phyloP scores from a whole-genome alignment of 2,329 filamentous ascomycete genomes.

The Teratosphaeria zuluensis region DNA sequence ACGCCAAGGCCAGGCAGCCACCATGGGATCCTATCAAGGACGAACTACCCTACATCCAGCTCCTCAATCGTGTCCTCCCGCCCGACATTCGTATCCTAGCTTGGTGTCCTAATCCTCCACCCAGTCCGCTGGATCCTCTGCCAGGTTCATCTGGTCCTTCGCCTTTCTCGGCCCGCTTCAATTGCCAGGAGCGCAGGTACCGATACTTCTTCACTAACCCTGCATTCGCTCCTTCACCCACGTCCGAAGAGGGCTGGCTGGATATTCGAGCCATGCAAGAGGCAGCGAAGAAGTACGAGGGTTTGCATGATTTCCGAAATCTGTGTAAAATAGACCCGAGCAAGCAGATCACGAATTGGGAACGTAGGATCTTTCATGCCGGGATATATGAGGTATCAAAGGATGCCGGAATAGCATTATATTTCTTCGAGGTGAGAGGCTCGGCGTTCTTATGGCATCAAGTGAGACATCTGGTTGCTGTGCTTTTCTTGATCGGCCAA shows the following conservation, averaged over 20 bases:
- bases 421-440: slow-evolving; percentile 79
- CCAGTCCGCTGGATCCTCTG: background rate
- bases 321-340: slow-evolving; percentile 87
- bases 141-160: slow-evolving; percentile 18
- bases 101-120: slow-evolving; percentile 77
- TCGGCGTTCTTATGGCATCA: slow-evolving; percentile 97
- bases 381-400: slow-evolving; percentile 59
- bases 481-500: slow-evolving; percentile 89
- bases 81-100: slow-evolving; percentile 83
- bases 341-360: slow-evolving; percentile 82
- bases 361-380: slow-evolving; percentile 67
- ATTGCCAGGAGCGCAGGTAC: slow-evolving; percentile 83
- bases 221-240: slow-evolving; percentile 61
- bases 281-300: slow-evolving; percentile 71
- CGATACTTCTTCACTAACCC: slow-evolving; percentile 98
- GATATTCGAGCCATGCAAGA: slow-evolving; percentile 78
- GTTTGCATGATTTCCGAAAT: slow-evolving; percentile 89
- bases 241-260: slow-evolving; percentile 59
- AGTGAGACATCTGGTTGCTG: slow-evolving; percentile 83
- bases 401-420: slow-evolving; percentile 49
- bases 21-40: slow-evolving; percentile 60
- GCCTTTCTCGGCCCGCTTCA: slow-evolving; percentile 83
- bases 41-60: slow-evolving; percentile 72
- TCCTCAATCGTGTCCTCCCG: slow-evolving; percentile 81
- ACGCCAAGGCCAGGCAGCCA: slow-evolving; percentile 1